Evolutionary conservation across 805 yeast species (phyloP).

Genomic region (Teunomyces atbi): DNA sequence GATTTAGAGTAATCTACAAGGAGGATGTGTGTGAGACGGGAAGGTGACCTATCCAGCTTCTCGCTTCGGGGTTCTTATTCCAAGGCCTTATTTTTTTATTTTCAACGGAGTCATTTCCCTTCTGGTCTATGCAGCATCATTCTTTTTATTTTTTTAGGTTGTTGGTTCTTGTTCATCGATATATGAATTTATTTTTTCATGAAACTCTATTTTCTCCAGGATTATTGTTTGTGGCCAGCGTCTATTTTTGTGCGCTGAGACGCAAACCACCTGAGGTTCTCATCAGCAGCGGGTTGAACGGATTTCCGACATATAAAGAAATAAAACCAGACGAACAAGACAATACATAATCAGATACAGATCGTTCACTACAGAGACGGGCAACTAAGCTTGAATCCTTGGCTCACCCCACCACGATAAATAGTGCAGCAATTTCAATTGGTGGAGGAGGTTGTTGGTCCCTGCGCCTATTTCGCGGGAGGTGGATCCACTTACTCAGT

Average conservation of each 20-base stretch:
- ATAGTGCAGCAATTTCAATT: too few relatives aligned
- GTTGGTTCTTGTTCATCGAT: constrained; percentile 2
- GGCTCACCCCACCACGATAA: too few relatives aligned
- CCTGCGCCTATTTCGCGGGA: background rate
- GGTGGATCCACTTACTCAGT: background rate
- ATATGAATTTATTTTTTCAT: background rate
- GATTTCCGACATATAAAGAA: background rate
- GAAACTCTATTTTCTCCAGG: background rate
- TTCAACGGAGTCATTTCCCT: background rate
- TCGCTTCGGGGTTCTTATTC: background rate
- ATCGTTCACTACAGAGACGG: background rate
- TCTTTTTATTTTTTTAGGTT: background rate
- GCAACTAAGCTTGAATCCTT: too few relatives aligned
- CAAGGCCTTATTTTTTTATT: background rate
- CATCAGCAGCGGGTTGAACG: background rate
- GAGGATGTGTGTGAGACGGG: too few relatives aligned
- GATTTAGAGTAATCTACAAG: background rate
- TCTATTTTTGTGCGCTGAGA: background rate
- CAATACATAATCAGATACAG: background rate
- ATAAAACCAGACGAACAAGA: background rate
- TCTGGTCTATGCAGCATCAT: background rate
- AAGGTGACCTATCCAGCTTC: too few relatives aligned
- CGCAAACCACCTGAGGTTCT: background rate
- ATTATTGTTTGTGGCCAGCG: background rate
- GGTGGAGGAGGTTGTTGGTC: background rate